A percentile compares a stretch with the other conserved stretches of the same genome.
phyloP scores from a whole-genome alignment of 1,284 basidiomycete genomes.

The Porogramme epimiltina region DNA sequence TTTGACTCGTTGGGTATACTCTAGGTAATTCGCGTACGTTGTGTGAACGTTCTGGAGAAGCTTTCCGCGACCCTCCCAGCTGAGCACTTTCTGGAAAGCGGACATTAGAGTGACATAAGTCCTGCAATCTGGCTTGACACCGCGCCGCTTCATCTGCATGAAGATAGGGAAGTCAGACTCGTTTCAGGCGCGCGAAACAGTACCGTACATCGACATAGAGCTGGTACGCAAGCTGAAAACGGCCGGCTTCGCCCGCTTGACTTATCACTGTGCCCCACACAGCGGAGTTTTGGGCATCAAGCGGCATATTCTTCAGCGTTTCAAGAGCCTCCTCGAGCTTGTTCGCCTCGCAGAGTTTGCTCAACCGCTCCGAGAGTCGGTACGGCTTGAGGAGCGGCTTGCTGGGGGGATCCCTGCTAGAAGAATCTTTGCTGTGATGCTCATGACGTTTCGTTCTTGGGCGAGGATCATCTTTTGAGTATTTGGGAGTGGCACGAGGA shows the following conservation, averaged over 20 bases:
- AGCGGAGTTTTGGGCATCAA: conserved; percentile 66
- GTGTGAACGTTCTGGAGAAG: conserved; percentile 62
- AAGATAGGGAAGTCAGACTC: not conserved
- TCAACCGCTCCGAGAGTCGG: conserved; percentile 57
- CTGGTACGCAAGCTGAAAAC: conserved; percentile 57
- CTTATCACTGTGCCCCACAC: conserved; percentile 78
- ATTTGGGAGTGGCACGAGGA: no score
- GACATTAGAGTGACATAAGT: conserved; percentile 69
- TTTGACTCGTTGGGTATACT: conserved; percentile 49
- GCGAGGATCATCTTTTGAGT: no score
- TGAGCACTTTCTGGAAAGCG: conserved; percentile 56
- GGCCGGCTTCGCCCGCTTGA: conserved; percentile 54
- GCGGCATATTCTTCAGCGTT: conserved; percentile 63
- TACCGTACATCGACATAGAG: conserved; percentile 66
- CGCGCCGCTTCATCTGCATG: conserved; percentile 83
- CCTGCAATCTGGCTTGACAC: conserved; percentile 62
- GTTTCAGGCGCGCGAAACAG: no score
- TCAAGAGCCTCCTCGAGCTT: conserved; percentile 60
- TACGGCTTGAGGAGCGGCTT: conserved; percentile 57
- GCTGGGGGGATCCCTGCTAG: no score
- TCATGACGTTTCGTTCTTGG: no score
- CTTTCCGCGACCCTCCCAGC: conserved; percentile 56
- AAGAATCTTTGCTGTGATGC: no score
- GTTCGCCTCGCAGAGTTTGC: conserved; percentile 51
- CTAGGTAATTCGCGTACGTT: conserved; percentile 56